Conservation (phyloP, 371 early-diverging fungal species). For the Smittium culicis region DNA sequence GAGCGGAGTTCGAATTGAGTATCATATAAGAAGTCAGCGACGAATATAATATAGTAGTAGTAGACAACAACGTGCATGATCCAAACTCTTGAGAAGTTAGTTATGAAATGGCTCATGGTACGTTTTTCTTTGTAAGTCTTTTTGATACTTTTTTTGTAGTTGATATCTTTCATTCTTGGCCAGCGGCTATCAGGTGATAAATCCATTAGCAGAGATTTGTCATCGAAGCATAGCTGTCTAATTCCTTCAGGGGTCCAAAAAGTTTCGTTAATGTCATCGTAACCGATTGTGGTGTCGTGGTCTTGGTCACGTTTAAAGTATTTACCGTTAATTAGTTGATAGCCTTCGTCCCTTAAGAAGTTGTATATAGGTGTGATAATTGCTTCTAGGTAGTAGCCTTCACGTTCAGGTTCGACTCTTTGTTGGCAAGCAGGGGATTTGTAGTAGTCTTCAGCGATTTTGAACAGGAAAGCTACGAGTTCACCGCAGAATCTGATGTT, state of each 20-base stretch:
- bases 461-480: constrained; percentile 68
- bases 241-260: constrained; percentile 68
- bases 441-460: constrained; percentile 41
- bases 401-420: constrained; percentile 36
- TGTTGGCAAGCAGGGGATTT: constrained; percentile 32
- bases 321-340: constrained; percentile 51
- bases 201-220: constrained; percentile 41
- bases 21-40: constrained; percentile 53
- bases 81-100: constrained; percentile 80
- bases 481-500: constrained; percentile 67
- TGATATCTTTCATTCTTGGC: constrained; percentile 42
- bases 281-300: constrained; percentile 64
- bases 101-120: constrained; percentile 66
- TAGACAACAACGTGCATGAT: constrained; percentile 69
- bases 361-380: constrained; percentile 62
- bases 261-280: constrained; percentile 80
- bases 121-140: constrained; percentile 83
- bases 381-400: constrained; percentile 55
- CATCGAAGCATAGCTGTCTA: constrained; percentile 40
- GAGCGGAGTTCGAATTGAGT: constrained; percentile 25
- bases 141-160: constrained; percentile 53
- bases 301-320: constrained; percentile 65
- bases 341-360: constrained; percentile 63
- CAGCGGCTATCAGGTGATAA: constrained; percentile 52
- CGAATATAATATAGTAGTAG: constrained; percentile 66